Percentiles rank a stretch among this genome's conserved stretches.
phyloP scores from a whole-genome alignment of 1,139 yeast species.

The Sugiyamaella pinicola region DNA sequence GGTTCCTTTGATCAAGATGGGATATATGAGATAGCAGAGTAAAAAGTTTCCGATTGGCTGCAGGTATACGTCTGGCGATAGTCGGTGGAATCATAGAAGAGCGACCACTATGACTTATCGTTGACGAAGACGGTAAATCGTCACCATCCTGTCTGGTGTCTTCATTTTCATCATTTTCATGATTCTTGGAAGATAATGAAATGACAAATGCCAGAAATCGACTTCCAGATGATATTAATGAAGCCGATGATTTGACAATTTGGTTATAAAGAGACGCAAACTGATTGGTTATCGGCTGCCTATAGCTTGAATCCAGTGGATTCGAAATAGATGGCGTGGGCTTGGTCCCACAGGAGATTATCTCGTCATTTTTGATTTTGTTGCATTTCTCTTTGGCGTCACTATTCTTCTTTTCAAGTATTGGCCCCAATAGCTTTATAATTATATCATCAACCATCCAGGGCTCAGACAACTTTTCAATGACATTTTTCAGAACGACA shows the following conservation, averaged over 20 bases:
- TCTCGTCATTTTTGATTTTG: neutral
- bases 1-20: constrained; percentile 32
- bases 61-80: constrained; percentile 19
- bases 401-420: constrained; percentile 11
- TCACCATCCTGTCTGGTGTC: neutral
- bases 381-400: constrained; percentile 7
- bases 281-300: constrained; percentile 25
- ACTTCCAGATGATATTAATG: constrained; percentile 28
- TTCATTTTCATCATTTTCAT: constrained; percentile 13
- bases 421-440: constrained; percentile 34
- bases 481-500: constrained; percentile 44
- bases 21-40: constrained; percentile 33
- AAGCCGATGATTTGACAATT: constrained; percentile 22
- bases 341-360: neutral
- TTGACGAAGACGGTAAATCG: no score
- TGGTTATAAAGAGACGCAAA: constrained; percentile 25
- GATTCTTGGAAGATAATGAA: constrained; percentile 25
- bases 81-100: neutral
- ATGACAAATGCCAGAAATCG: constrained; percentile 30
- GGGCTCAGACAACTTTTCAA: constrained; percentile 50
- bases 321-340: neutral
- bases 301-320: neutral
- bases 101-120: no score
- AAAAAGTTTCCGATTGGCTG: constrained; percentile 33
- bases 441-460: constrained; percentile 50